Percentiles rank a stretch among this genome's conserved stretches.
phyloP scores from a whole-genome alignment of 768 basidiomycete genomes.

The Suillus lakei region DNA sequence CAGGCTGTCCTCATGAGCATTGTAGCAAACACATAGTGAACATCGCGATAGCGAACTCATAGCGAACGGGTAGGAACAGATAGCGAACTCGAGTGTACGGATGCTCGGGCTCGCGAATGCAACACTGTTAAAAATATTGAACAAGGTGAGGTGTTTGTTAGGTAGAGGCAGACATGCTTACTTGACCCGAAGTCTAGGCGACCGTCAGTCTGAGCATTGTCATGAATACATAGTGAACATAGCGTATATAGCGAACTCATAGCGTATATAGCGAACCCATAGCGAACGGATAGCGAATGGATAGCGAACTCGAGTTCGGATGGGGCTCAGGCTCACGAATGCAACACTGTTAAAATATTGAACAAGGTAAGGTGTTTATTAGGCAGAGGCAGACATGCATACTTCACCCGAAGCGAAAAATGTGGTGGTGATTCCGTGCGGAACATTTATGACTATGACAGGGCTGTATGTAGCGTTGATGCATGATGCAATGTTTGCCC shows the following conservation, averaged over 20 bases:
- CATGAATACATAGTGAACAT: not conserved
- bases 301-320: not conserved
- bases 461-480: too few species aligned
- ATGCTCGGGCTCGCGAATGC: too few species aligned
- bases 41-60: not conserved
- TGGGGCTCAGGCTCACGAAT: not conserved
- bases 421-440: too few species aligned
- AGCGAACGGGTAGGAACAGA: not conserved
- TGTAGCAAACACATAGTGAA: too few species aligned
- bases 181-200: too few species aligned
- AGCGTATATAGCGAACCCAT: not conserved
- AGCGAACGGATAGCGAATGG: not conserved
- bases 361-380: not conserved
- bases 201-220: too few species aligned
- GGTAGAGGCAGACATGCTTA: too few species aligned
- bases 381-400: not conserved
- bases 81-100: not conserved
- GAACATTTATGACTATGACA: too few species aligned
- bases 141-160: too few species aligned
- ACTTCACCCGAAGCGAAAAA: not conserved
- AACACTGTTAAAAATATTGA: too few species aligned
- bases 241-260: not conserved
- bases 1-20: too few species aligned
- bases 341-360: not conserved
- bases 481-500: too few species aligned